These are phyloP conservation scores for Helicostylum pulchrum DNA, from an alignment of 192 early-diverging fungal species.

Conservation along the genomic window DNA sequence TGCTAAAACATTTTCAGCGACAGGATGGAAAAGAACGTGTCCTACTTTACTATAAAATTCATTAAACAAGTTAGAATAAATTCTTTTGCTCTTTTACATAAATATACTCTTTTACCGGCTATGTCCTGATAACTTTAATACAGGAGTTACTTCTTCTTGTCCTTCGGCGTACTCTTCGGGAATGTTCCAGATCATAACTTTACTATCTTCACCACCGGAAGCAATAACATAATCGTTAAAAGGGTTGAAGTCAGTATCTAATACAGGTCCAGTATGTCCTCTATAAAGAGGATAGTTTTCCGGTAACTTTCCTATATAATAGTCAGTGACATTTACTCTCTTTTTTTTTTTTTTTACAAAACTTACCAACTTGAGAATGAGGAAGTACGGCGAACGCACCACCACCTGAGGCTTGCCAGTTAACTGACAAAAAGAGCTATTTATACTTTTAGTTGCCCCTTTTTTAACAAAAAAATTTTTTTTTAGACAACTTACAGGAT, in stretches of 20 bases:
- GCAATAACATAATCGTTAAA: conserved; percentile 98
- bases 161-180: conserved; percentile 74
- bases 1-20: conserved; percentile 89
- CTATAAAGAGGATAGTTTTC: conserved; percentile 87
- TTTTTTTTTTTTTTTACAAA: conserved; percentile 1
- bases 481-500: conserved; percentile 63
- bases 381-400: conserved; percentile 98
- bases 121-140: conserved; percentile 80
- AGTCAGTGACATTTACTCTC: background rate
- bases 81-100: background rate
- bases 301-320: conserved; percentile 76
- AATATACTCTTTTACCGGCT: conserved; percentile 54
- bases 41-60: conserved; percentile 76
- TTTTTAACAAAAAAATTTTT: background rate
- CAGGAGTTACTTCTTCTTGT: conserved; percentile 74
- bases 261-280: conserved; percentile 90
- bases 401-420: conserved; percentile 84
- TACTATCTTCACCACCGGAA: conserved; percentile 75
- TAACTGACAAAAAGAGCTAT: conserved; percentile 68
- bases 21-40: conserved; percentile 97
- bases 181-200: conserved; percentile 95
- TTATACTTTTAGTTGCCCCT: background rate
- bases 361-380: conserved; percentile 58
- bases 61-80: background rate
- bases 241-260: conserved; percentile 97